phyloP scores from a whole-genome alignment of 1,284 basidiomycete genomes.

The Rhodotorula glutinis region DNA sequence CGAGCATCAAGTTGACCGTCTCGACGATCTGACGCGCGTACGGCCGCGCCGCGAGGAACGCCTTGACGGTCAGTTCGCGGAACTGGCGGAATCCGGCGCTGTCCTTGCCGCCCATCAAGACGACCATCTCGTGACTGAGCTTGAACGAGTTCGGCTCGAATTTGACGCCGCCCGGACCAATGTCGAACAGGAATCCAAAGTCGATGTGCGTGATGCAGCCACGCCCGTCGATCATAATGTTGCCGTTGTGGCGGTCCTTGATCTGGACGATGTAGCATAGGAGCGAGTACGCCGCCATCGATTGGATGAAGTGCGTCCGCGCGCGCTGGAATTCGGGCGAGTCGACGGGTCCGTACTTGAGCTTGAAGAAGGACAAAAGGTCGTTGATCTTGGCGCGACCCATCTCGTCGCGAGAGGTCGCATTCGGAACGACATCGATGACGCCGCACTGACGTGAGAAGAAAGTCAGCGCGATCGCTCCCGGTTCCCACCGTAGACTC shows the following conservation, averaged over 20 bases:
- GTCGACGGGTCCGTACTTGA: constrained; percentile 87
- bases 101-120: constrained; percentile 90
- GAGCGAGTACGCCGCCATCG: constrained; percentile 99
- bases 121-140: constrained; percentile 95
- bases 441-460: constrained; percentile 74
- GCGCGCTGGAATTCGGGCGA: constrained; percentile 88
- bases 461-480: too few species aligned
- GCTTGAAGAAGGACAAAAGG: constrained; percentile 87
- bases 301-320: constrained; percentile 93
- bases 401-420: constrained; percentile 99
- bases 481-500: too few species aligned
- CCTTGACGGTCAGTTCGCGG: constrained; percentile 89
- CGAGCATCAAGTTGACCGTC: constrained; percentile 89
- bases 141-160: constrained; percentile 98
- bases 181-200: constrained; percentile 98
- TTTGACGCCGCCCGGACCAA: constrained; percentile 76
- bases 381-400: constrained; percentile 97
- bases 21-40: constrained; percentile 85
- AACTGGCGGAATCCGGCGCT: constrained; percentile 93
- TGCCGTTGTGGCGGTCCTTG: constrained; percentile 96
- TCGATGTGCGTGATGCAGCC: constrained; percentile 96
- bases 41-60: constrained; percentile 89
- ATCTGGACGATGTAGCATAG: constrained; percentile 97
- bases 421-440: constrained; percentile 97
- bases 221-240: constrained; percentile 98